Evolutionary conservation across 2,329 filamentous ascomycete genomes (phyloP), one percentile per base, ranked within the genome.

Genomic region (Dactylellina leptospora): DNA sequence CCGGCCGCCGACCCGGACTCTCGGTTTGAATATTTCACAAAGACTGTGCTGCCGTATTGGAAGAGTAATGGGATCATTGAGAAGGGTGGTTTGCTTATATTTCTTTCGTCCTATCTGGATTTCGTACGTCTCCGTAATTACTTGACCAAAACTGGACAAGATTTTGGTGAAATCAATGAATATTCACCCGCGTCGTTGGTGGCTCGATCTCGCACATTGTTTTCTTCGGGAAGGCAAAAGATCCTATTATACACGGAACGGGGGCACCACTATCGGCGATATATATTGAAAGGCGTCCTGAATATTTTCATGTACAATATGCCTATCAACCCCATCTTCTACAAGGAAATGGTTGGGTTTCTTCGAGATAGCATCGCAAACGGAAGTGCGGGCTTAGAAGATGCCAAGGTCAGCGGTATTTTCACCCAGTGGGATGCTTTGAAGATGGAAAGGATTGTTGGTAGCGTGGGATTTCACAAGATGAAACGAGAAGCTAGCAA

Each of bases 241-340:
- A 85, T 97, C 16, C 81, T 99, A 38, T 83, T 99, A 13, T 99
- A 97, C 81, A 96, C 93, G 1, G 93, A 96, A 79, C 88, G 95
- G 69, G 91, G 93, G n/a, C 95, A 99, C 80, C 95, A 99, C 80
- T 97, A 97, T 83, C 87, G 92, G 53, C 85, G 95, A n/a, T 92
- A 95, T 78, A 85, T 86, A 75, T 84, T 99, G 59, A 85, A 87
- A 33, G 95, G 95, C 20, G 92, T 95, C 11, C 88, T 88, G 79
- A 85, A 88, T 40, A 86, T 97, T n/a, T 85, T 97, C 55, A 89
- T 96, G 83, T 97, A 97, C 79, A 90, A 88, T 0, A 80, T 97
- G 28, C 95, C 95, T 0, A 93, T 97, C 76, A 96, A 97, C 78
- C 90, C 90, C 23, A 79, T 85, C 18, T 93, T 95, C 76, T 96